Conservation (phyloP, 371 early-diverging fungal genomes). For the Syncephalastrum sp. region DNA sequence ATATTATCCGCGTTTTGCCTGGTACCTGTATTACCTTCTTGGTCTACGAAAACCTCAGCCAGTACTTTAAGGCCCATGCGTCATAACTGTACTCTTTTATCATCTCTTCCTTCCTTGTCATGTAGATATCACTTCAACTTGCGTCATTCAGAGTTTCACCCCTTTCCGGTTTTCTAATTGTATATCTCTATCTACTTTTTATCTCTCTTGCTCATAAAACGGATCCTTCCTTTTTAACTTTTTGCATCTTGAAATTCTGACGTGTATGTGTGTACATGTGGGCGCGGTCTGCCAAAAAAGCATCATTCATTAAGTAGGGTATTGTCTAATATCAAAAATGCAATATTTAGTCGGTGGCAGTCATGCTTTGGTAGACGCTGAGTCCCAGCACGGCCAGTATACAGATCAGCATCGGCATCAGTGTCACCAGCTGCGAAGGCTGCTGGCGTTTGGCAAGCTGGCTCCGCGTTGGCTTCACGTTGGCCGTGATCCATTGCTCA, state of each 20-base stretch:
- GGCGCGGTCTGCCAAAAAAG: neutral
- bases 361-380: conserved; percentile 14
- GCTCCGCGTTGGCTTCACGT: conserved; percentile 8
- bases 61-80: conserved; percentile 65
- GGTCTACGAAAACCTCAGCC: conserved; percentile 88
- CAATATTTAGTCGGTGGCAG: neutral
- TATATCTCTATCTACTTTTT: too few species aligned
- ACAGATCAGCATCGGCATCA: conserved; percentile 33
- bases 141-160: too few species aligned
- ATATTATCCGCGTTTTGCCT: conserved; percentile 87
- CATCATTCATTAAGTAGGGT: neutral
- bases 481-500: conserved; percentile 46
- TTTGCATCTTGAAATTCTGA: neutral
- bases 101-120: too few species aligned
- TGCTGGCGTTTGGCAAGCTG: neutral
- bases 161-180: too few species aligned
- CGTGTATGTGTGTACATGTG: neutral
- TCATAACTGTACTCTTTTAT: conserved; percentile 12
- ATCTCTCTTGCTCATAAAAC: neutral
- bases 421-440: neutral
- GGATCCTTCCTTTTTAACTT: neutral
- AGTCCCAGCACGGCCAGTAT: conserved; percentile 27
- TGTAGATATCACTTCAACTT: too few species aligned
- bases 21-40: conserved; percentile 95
- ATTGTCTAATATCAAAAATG: neutral